phyloP scores from a whole-genome alignment of 345 rosid genomes.

The Eucalyptus polyanthemos region DNA sequence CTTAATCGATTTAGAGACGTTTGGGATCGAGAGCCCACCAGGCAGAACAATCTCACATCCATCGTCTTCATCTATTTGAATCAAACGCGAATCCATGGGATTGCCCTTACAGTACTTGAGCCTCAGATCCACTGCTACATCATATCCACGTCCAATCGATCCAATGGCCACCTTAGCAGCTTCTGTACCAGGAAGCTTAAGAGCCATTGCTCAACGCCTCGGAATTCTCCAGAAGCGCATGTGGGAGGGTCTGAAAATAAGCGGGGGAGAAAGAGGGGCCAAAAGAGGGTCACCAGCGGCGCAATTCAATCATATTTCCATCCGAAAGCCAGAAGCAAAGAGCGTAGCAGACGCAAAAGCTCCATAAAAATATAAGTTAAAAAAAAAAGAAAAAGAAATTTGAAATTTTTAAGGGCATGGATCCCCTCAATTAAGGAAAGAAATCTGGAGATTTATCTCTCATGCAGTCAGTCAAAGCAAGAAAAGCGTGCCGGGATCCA shows the following conservation, averaged over 20 bases:
- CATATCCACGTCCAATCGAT: conserved; percentile 87
- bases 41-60: conserved; percentile 60
- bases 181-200: conserved; percentile 46
- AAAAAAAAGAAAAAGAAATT: background rate
- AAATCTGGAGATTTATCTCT: background rate
- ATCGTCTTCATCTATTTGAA: conserved; percentile 54
- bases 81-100: conserved; percentile 33
- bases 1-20: conserved; percentile 74
- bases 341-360: background rate
- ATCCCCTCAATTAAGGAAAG: background rate
- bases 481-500: background rate
- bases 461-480: background rate
- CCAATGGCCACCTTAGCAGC: conserved; percentile 88
- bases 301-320: background rate
- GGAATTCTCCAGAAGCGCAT: conserved; percentile 1
- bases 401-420: background rate
- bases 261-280: background rate
- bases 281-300: background rate
- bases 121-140: conserved; percentile 60
- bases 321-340: background rate
- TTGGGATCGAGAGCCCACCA: conserved; percentile 67
- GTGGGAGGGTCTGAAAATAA: conserved; percentile 1
- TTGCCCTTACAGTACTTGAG: conserved; percentile 73
- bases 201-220: conserved; percentile 58
- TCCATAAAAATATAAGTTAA: background rate